Evolutionary conservation across 2,329 filamentous ascomycete species (phyloP).

Genomic region (Madurella fahalii): DNA sequence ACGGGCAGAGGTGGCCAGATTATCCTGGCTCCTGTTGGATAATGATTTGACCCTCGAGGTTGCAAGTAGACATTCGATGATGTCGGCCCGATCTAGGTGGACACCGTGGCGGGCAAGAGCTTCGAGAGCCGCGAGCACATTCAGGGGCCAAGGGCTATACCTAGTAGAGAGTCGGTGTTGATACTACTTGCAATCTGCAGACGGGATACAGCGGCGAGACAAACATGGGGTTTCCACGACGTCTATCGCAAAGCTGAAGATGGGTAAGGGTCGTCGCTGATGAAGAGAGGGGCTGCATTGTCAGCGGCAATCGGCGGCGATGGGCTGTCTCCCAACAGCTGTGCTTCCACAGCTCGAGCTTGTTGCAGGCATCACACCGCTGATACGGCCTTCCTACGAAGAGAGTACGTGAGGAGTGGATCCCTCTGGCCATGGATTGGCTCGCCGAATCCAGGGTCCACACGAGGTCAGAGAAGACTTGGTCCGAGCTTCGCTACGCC

Average conservation of each 20-base stretch:
- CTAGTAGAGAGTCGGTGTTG: neutral
- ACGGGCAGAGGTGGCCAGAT: neutral
- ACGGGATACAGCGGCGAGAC: neutral
- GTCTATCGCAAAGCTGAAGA: neutral
- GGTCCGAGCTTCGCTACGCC: no score
- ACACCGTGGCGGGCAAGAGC: neutral
- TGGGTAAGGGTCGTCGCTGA: neutral
- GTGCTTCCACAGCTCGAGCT: no score
- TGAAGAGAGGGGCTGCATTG: neutral
- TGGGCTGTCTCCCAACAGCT: neutral
- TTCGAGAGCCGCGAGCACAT: slow-evolving; percentile 1
- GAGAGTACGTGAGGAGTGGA: no score
- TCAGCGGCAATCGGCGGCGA: neutral
- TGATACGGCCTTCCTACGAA: no score
- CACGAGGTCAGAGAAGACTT: no score
- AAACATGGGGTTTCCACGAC: neutral
- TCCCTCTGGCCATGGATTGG: no score
- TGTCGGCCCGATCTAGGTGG: slow-evolving; percentile 1
- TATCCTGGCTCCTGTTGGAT: no score
- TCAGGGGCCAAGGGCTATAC: neutral
- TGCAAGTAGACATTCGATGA: slow-evolving; percentile 3
- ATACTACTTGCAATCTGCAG: neutral
- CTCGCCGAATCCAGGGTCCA: no score
- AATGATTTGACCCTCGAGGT: slow-evolving; percentile 1
- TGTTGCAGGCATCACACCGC: no score